Evolutionary conservation across 1,139 yeast species (phyloP), one percentile per base, ranked within the genome.

Genomic region (Ogataea hybrid): DNA sequence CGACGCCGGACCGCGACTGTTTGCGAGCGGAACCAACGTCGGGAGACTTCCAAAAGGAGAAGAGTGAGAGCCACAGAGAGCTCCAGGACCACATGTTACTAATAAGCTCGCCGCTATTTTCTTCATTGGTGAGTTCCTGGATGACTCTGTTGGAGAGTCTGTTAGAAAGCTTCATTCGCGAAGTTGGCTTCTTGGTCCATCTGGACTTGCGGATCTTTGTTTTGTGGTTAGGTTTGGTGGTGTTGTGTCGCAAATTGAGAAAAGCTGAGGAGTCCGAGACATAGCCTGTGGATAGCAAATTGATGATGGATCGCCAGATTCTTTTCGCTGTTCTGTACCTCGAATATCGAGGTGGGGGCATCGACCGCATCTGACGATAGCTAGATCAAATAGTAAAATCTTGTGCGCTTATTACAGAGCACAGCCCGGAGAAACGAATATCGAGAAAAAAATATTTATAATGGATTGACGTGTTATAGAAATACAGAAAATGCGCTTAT

Each of bases 321-420:
- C 66, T 41, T 30, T 53, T 52, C 17, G 57, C 41, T 5, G 62
- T 58, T 29, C 66, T 41, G 16, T 39, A 47, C 29, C 64, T 49
- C 9, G 66, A 62, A 39, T 59, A 56, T 11, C 66, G 46, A 25
- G 66, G 65, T 25, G 62, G 59, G 5, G 66, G 66, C 32, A 61
- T 39, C 27, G 66, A 62, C 33, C 65, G 54, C 66, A 62, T 62
- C 20, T 16, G 28, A 29, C 39, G 28, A 11, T 29, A 27, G 35
- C 34, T 39, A 31, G 37, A 28, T 22, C 31, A 29, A 29, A 30
- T 33, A 39, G 36, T 39, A 15, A 27, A 29, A 25, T n/a, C 21
- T 39, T 39, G 37, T 39, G 42, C 42, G 42, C 42, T 33, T 39
- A 39, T 28, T 39, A 14, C 17, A 8, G 15, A 31, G 44, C 40